These are phyloP conservation scores for Allium cepa DNA, from an alignment of 106 monocot genomes.

Conservation along the genomic window DNA sequence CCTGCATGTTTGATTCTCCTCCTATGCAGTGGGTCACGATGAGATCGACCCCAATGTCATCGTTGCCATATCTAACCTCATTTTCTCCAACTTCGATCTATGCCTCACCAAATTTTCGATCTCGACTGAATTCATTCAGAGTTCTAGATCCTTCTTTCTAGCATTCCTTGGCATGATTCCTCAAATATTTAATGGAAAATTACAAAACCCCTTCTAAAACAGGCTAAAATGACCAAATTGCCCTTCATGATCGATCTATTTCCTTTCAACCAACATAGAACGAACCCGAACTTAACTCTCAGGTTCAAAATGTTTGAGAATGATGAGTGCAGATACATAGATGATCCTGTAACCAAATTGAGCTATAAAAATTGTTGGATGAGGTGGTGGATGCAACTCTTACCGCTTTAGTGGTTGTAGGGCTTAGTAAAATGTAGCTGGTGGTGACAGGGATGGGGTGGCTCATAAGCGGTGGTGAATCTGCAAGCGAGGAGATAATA, in stretches of 20 bases:
- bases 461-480: neutral
- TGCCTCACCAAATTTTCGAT: constrained; percentile 10
- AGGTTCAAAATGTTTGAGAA: constrained; percentile 7
- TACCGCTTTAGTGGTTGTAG: neutral
- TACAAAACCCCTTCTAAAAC: neutral
- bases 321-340: neutral
- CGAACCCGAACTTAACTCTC: neutral
- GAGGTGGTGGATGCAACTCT: constrained; percentile 4
- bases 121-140: constrained; percentile 4
- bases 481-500: neutral
- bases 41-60: neutral
- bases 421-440: neutral
- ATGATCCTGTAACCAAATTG: constrained; percentile 2
- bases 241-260: constrained; percentile 6
- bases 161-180: constrained; percentile 8
- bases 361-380: constrained; percentile 12
- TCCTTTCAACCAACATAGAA: constrained; percentile 1
- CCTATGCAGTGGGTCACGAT: neutral
- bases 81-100: neutral
- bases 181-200: neutral
- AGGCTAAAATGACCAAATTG: neutral
- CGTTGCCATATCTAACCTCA: neutral
- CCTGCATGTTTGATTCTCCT: constrained; percentile 6
- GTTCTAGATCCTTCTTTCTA: neutral
- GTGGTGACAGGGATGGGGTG: constrained; percentile 7